Conservation (phyloP, 805 yeast species). For the Priceomyces fermenticarens region DNA sequence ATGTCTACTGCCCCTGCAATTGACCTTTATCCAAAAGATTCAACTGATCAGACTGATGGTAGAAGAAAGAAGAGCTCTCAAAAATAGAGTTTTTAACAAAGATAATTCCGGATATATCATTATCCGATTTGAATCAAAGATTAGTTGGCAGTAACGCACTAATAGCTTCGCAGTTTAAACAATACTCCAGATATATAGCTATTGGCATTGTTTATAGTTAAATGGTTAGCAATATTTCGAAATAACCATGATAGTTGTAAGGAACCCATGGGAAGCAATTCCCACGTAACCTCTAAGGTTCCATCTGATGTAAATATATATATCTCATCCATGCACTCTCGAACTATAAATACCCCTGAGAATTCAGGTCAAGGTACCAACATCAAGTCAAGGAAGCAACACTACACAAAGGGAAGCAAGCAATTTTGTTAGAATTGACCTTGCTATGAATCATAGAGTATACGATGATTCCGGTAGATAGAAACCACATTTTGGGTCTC, state of each 20-base stretch:
- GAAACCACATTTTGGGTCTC: no score
- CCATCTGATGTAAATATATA: neutral
- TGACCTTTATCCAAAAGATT: slow-evolving; percentile 5
- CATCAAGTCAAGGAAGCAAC: no score
- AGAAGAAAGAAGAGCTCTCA: slow-evolving; percentile 2
- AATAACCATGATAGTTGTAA: neutral
- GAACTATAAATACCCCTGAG: no score
- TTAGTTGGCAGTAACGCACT: no score
- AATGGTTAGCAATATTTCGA: neutral
- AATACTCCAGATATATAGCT: neutral
- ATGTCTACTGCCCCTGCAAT: slow-evolving; percentile 13
- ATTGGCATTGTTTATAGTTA: neutral
- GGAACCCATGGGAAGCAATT: neutral
- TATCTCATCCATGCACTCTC: neutral
- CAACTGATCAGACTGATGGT: slow-evolving; percentile 2
- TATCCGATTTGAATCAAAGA: neutral
- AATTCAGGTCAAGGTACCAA: no score
- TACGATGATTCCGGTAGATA: no score
- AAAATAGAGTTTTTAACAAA: neutral
- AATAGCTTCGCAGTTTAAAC: no score
- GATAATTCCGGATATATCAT: neutral
- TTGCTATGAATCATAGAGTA: no score
- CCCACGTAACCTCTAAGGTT: neutral
- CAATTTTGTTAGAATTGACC: no score
- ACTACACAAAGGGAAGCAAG: no score